Evolutionary conservation across 768 basidiomycete species (phyloP).

Genomic region (Suillus clintonianus): DNA sequence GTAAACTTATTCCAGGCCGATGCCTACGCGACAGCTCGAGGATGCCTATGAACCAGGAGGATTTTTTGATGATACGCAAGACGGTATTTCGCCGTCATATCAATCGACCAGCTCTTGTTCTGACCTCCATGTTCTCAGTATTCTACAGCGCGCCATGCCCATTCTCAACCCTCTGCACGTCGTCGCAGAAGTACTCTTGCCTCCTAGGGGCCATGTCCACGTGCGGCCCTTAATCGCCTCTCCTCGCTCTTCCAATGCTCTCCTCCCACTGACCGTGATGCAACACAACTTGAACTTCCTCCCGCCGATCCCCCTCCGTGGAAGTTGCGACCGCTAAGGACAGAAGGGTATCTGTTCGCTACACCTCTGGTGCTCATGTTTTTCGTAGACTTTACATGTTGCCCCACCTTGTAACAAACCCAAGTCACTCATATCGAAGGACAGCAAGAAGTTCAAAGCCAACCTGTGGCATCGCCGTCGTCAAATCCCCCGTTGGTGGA

Average conservation of each 20-base stretch:
- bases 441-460: not conserved
- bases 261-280: not conserved
- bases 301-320: not conserved
- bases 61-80: not conserved
- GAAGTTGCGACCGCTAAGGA: not conserved
- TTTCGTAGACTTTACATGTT: not conserved
- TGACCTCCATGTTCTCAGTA: not conserved
- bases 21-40: not conserved
- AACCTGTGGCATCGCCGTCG: not conserved
- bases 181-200: not conserved
- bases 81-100: not conserved
- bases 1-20: not conserved
- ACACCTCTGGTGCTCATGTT: not conserved
- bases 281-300: not conserved
- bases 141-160: not conserved
- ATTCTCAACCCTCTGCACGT: not conserved
- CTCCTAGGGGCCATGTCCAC: not conserved
- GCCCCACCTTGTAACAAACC: not conserved
- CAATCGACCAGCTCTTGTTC: not conserved
- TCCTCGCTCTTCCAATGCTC: not conserved
- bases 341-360: not conserved
- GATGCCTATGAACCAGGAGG: not conserved
- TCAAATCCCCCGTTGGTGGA: not conserved
- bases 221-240: not conserved
- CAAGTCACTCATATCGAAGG: not conserved